Conservation (phyloP, 176 grass and related monocot genomes). For the sorghum (Sorghum bicolor) region DNA sequence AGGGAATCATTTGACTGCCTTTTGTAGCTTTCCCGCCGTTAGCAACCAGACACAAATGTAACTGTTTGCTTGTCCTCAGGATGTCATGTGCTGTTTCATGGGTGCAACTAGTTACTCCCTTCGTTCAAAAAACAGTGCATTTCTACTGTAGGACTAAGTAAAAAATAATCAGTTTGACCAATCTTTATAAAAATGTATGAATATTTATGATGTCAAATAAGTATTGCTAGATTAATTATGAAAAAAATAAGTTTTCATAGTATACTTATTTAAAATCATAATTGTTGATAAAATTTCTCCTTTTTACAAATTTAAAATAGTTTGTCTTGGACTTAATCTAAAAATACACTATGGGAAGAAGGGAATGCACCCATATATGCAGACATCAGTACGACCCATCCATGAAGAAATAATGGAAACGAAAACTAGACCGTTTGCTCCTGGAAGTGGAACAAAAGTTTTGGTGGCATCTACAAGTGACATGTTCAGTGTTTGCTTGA, state of each 20-base stretch:
- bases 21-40: constrained; percentile 13
- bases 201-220: background rate
- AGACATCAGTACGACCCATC: background rate
- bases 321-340: background rate
- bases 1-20: constrained; percentile 39
- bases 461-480: background rate
- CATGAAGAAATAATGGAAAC: background rate
- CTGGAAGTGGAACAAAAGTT: background rate
- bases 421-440: background rate
- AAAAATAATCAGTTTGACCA: background rate
- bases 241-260: too few relatives aligned
- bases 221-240: too few relatives aligned
- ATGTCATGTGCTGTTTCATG: constrained; percentile 14
- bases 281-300: background rate
- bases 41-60: constrained; percentile 22
- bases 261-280: background rate
- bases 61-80: constrained; percentile 41
- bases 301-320: background rate
- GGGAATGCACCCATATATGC: too few relatives aligned
- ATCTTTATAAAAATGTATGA: background rate
- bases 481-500: background rate
- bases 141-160: background rate
- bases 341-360: background rate
- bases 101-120: background rate
- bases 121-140: background rate